These are phyloP conservation scores for Populus deltoides DNA, from an alignment of 345 rosid species.

Conservation along the genomic window DNA sequence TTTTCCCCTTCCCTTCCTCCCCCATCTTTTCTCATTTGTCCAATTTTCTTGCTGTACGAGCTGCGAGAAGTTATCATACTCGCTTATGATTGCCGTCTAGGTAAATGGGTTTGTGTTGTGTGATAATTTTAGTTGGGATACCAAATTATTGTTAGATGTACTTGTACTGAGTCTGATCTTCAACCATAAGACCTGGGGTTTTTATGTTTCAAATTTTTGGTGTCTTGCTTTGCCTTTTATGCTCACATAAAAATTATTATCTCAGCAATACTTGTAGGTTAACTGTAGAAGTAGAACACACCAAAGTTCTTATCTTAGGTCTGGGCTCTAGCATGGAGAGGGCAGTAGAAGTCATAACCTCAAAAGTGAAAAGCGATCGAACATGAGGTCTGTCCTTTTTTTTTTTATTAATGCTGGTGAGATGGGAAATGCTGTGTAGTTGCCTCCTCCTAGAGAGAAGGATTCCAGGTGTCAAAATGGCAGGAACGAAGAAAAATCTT, in stretches of 20 bases:
- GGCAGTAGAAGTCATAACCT: neutral
- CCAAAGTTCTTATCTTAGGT: neutral
- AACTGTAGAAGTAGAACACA: neutral
- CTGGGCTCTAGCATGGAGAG: neutral
- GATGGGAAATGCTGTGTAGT: neutral
- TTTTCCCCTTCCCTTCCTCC: neutral
- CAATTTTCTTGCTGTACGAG: constrained; percentile 7
- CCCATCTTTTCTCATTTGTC: neutral
- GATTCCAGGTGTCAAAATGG: neutral
- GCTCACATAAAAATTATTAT: no score
- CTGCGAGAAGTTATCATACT: neutral
- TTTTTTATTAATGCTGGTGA: neutral
- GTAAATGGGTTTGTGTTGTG: neutral
- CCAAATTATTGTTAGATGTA: neutral
- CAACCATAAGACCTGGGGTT: neutral
- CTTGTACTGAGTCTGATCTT: neutral
- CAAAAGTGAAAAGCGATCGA: neutral
- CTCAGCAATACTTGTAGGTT: neutral
- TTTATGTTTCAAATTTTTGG: no score
- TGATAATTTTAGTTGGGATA: neutral
- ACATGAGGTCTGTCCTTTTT: neutral
- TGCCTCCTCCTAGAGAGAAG: neutral
- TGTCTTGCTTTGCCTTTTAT: no score
- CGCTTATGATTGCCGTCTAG: neutral
- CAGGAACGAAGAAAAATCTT: neutral